Base-by-base conservation (phyloP, 306 rosid genomes). In the Pachyrhizus erosus region DNA sequence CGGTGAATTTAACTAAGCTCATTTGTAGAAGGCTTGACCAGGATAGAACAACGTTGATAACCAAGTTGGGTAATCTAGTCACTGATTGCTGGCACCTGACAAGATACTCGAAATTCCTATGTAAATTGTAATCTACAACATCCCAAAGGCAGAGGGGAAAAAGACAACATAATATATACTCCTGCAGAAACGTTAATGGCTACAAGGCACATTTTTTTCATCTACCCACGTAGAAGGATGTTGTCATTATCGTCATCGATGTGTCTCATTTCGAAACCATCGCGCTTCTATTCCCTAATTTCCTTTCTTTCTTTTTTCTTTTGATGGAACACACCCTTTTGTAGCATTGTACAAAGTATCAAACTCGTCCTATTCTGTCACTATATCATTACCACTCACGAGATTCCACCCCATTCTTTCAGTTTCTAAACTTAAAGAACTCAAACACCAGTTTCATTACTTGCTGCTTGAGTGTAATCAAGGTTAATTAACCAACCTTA, bases 241-340 rank as follows among this genome's bases (percentile, higher is more conserved):
- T 83, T 54, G 80, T 74, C 87, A 52, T 81, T 80, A 85, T 81
- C 89, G 64, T 48, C 86, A 70, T 81, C 84, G 29, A 82, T 72
- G 86, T 2, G 18, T 73, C 79, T 45, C 67, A 57, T 88, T 80
- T 91, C 2, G 92, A 73, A 81, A 83, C 58, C 88, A 92, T 87
- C 93, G 91, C 27, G 21, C 43, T 39, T 37, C 60, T 34, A 31
- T 70, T 52, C 55, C 60, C 37, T 43, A 11, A 71, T 46, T 49
- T 21, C 72, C 45, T 61, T 33, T 27, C 31, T 5, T 37, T 67
- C 18, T 67, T 67, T 76, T 42, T 70, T 17, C 42, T 42, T 68
- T 14, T 43, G 4, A 42, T 48, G 26, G 62, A 5, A 57, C 49
- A 76, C 69, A 33, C 85, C 78, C 37, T 58, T 73, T 81, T 79